Percentiles rank a stretch among this genome's conserved stretches.
phyloP scores from a whole-genome alignment of 2,329 filamentous ascomycete genomes.

The Penicillium vulpinum region DNA sequence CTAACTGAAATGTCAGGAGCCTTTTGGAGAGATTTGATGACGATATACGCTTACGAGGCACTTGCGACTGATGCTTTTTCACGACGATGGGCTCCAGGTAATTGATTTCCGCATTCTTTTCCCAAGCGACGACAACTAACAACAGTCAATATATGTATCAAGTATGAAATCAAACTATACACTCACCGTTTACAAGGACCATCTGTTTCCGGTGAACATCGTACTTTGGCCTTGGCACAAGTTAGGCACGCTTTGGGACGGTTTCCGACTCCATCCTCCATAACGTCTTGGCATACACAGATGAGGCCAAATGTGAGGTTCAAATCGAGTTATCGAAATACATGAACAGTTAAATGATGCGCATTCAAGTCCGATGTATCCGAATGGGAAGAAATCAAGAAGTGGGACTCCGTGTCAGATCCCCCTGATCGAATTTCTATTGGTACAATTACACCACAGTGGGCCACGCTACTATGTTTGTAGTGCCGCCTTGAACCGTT shows the following conservation, averaged over 20 bases:
- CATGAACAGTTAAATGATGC: not conserved
- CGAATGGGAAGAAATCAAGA: not conserved
- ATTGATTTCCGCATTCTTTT: conserved; percentile 28
- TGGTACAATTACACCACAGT: not conserved
- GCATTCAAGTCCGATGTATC: not conserved
- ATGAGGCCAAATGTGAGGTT: not conserved
- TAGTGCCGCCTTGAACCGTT: no score
- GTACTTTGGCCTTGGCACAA: conserved; percentile 25
- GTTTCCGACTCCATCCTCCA: conserved; percentile 10
- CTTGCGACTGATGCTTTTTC: not conserved
- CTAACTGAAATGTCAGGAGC: conserved; percentile 9
- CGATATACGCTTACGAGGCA: conserved; percentile 10
- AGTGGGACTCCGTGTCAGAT: not conserved
- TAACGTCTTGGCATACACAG: not conserved
- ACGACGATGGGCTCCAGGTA: conserved; percentile 27
- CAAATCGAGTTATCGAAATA: not conserved
- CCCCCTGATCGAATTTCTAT: not conserved
- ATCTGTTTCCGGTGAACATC: conserved; percentile 18
- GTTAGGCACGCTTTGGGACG: conserved; percentile 22
- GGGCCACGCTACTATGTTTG: not conserved
- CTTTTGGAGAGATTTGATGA: not conserved
- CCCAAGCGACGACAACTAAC: conserved; percentile 31
- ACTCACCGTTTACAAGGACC: conserved; percentile 20
- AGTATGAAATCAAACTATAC: not conserved
- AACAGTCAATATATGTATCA: not conserved